Evolutionary conservation across 2,329 filamentous ascomycete species (phyloP), one percentile per base, ranked within the genome.

Genomic region (Colletotrichum plurivorum): DNA sequence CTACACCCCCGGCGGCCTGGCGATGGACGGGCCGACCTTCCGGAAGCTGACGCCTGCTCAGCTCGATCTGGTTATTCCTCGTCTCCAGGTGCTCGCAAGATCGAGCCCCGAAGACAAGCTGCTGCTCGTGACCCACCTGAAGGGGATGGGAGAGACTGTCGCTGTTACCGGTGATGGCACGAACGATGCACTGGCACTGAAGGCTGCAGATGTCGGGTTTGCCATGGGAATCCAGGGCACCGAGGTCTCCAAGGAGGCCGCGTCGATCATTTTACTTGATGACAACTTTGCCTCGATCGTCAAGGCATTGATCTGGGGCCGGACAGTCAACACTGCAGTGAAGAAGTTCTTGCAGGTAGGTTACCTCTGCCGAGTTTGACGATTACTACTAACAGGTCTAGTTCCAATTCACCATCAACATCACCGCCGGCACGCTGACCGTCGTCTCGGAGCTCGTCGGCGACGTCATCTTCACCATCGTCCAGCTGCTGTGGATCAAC

Each of bases 21-120:
- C 90, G 56, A 91, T 93, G 89, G 90, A 93, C 79, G 91, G 90
- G 0, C 90, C 90, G 10, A 86, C 84, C 46, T 93, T 93, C 79
- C 86, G 91, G 49, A 86, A 88, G 67, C 84, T 92, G 16, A 85
- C 83, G 10, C 84, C 90, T 45, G 80, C 82, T 5, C 85, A 91
- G 71, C 89, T 92, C 83, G 85, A 89, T 70, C 77, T 84, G 58
- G 80, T 85, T 0, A 82, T 93, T 15, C 89, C 89, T 0, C 83
- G 83, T 8, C 83, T 92, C 2, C 88, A 91, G 73, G 89, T 92
- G 2, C 80, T 92, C 18, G 90, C 89, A 48, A 86, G 90, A 5
- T 92, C 89, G 0, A 90, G 88, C 2, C 90, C 90, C 0, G 89
- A 92, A 70, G 90, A 92, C 73, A 92, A 92, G 79, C 84, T 85